Conservation (phyloP, 2,329 filamentous ascomycete genomes). For the Venturia oleaginea region DNA sequence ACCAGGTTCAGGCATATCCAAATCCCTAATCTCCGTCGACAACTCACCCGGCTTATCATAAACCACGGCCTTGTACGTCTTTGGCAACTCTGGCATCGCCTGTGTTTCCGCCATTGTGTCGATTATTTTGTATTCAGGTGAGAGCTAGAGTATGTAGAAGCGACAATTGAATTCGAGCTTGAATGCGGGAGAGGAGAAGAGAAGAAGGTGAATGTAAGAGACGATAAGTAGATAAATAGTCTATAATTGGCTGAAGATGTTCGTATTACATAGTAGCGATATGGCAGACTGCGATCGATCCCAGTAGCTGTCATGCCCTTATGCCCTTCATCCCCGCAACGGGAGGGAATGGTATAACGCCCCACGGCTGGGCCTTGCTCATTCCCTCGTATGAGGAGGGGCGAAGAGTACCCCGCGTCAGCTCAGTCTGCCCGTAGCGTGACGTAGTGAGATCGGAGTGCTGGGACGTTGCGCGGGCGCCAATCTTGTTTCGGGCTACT, state of each 20-base stretch:
- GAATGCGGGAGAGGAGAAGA: background rate
- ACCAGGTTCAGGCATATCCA: conserved; percentile 57
- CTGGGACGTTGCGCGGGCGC: too few species aligned
- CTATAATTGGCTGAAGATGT: background rate
- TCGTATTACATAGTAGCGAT: background rate
- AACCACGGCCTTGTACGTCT: conserved; percentile 53
- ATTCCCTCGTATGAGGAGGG: background rate
- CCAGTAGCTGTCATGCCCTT: background rate
- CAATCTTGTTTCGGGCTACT: background rate
- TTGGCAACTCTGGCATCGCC: conserved; percentile 33
- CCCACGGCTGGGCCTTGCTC: background rate
- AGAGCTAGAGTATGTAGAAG: background rate
- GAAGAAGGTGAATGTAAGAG: too few species aligned
- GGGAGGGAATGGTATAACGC: background rate
- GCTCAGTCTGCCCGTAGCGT: background rate
- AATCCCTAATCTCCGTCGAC: conserved; percentile 53
- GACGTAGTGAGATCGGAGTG: too few species aligned
- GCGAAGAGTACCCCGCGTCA: background rate
- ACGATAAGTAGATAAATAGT: too few species aligned
- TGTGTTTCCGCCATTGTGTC: conserved; percentile 1
- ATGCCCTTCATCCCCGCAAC: background rate
- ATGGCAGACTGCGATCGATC: background rate
- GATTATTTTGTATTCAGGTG: background rate
- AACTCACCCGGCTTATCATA: conserved; percentile 58
- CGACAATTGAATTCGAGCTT: background rate